Percentiles rank a stretch among this genome's conserved stretches.
These are phyloP conservation scores for Rhynchosporium graminicola DNA, from an alignment of 2,329 filamentous ascomycete species.

Conservation along the genomic window DNA sequence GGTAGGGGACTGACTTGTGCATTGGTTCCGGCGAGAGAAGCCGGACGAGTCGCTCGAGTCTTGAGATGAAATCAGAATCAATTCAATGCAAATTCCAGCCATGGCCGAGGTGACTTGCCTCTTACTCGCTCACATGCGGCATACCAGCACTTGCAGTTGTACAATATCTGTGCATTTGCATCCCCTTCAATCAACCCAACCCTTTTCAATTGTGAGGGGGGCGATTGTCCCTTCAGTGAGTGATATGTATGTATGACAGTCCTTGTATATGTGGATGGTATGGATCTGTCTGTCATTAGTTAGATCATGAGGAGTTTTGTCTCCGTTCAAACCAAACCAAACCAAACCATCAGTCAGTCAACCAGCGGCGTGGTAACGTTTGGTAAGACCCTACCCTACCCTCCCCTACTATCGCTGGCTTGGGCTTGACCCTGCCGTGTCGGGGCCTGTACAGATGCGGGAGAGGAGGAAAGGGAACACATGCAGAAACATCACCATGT, in stretches of 20 bases:
- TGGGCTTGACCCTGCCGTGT: background rate
- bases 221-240: too few relatives aligned
- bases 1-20: background rate
- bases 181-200: slow-evolving; percentile 4
- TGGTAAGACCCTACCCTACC: background rate
- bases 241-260: too few relatives aligned
- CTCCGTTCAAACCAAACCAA: background rate
- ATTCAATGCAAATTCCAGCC: background rate
- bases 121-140: background rate
- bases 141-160: background rate
- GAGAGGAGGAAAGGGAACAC: background rate
- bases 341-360: background rate
- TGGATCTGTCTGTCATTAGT: background rate
- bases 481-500: background rate
- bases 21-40: background rate
- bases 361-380: slow-evolving; percentile 2
- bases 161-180: background rate
- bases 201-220: background rate
- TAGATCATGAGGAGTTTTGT: slow-evolving; percentile 1
- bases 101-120: background rate
- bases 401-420: background rate
- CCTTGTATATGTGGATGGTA: background rate
- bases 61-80: background rate
- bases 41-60: slow-evolving; percentile 12
- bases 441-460: background rate